These are phyloP conservation scores for Lumnitzera racemosa DNA, from an alignment of 345 rosid genomes.

Conservation along the genomic window DNA sequence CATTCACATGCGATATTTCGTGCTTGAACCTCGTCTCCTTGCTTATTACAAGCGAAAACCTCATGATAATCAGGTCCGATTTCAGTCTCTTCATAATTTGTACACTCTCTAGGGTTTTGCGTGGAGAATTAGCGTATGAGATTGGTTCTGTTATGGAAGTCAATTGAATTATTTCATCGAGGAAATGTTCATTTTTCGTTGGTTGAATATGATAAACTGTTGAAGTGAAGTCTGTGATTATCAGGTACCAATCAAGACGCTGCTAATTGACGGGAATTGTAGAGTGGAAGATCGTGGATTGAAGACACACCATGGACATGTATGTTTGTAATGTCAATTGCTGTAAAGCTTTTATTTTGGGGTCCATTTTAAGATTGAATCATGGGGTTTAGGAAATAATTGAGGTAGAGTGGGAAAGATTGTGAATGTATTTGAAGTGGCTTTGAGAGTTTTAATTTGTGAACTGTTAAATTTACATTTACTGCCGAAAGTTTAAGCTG, in stretches of 20 bases:
- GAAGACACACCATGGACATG: slow-evolving; percentile 97
- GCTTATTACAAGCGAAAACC: slow-evolving; percentile 99
- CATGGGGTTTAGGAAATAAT: too few relatives aligned
- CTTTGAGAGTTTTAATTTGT: too few relatives aligned
- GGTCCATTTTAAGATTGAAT: neutral
- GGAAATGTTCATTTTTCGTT: too few relatives aligned
- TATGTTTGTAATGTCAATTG: slow-evolving; percentile 26
- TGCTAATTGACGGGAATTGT: slow-evolving; percentile 92
- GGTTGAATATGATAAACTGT: too few relatives aligned
- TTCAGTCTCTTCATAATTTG: neutral
- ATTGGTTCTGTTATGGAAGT: neutral
- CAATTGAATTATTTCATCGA: too few relatives aligned
- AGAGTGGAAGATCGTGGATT: slow-evolving; percentile 99
- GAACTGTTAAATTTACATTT: too few relatives aligned
- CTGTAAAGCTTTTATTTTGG: slow-evolving; percentile 2
- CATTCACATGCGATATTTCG: slow-evolving; percentile 95
- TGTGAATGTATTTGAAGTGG: too few relatives aligned
- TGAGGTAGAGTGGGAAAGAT: too few relatives aligned
- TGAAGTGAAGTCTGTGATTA: slow-evolving; percentile 12
- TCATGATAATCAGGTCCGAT: slow-evolving; percentile 73
- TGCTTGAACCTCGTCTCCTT: slow-evolving; percentile 82
- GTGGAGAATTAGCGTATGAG: neutral
- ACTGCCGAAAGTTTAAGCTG: too few relatives aligned
- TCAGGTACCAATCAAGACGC: slow-evolving; percentile 95
- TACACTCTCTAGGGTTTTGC: too few relatives aligned